A percentile compares a stretch with the other conserved stretches of the same genome.
phyloP scores from a whole-genome alignment of 2,329 filamentous ascomycete species.

The Zymoseptoria crescenta region DNA sequence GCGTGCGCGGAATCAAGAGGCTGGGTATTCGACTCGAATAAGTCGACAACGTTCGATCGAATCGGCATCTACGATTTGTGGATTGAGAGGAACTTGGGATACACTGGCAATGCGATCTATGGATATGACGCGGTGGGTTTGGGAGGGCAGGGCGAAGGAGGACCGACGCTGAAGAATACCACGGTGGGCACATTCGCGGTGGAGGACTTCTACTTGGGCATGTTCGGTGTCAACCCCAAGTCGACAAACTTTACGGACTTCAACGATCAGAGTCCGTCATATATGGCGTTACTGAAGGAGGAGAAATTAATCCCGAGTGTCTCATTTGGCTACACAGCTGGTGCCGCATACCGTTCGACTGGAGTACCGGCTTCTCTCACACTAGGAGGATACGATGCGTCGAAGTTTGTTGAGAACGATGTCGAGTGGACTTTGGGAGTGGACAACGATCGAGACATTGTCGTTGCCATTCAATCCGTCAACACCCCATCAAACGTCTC shows the following conservation, averaged over 20 bases:
- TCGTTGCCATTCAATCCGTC: slow-evolving; percentile 48
- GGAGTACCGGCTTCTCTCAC: slow-evolving; percentile 46
- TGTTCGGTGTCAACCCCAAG: slow-evolving; percentile 43
- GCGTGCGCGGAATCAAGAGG: slow-evolving; percentile 51
- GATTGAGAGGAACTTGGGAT: slow-evolving; percentile 48
- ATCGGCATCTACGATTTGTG: slow-evolving; percentile 55
- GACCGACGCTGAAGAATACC: slow-evolving; percentile 36
- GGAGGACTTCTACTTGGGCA: slow-evolving; percentile 39
- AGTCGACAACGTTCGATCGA: slow-evolving; percentile 51
- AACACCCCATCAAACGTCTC: slow-evolving; percentile 24
- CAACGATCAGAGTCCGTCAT: slow-evolving; percentile 49
- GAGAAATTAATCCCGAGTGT: slow-evolving; percentile 59
- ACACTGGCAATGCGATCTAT: slow-evolving; percentile 56
- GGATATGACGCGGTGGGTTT: slow-evolving; percentile 46
- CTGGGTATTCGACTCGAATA: slow-evolving; percentile 46
- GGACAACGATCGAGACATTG: slow-evolving; percentile 51
- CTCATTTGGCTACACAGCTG: slow-evolving; percentile 69
- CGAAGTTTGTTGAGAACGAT: slow-evolving; percentile 54
- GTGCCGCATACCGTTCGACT: slow-evolving; percentile 55
- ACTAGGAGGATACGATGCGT: slow-evolving; percentile 61
- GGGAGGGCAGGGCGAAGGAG: slow-evolving; percentile 32
- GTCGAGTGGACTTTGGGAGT: slow-evolving; percentile 50
- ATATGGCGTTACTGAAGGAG: slow-evolving; percentile 45
- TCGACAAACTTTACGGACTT: slow-evolving; percentile 45
- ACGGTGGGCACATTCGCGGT: slow-evolving; percentile 36